A percentile compares a stretch with the other conserved stretches of the same genome.
phyloP scores from a whole-genome alignment of 345 rosid species.

The Erodium maritimum region DNA sequence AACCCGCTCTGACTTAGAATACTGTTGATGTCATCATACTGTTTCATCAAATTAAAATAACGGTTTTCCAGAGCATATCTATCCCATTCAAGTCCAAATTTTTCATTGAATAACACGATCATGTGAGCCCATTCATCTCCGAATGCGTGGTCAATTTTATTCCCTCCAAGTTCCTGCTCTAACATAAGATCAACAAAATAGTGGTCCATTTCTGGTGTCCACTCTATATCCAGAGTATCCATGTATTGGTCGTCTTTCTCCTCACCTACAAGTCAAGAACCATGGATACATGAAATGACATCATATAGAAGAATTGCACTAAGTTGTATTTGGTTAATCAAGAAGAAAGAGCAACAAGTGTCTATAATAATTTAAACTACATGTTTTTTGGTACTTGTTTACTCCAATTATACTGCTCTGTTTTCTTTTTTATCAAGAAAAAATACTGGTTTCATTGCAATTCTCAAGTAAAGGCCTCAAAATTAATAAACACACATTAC shows the following conservation, averaged over 20 bases:
- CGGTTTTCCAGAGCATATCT: slow-evolving; percentile 40
- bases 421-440: no score
- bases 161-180: slow-evolving; percentile 36
- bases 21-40: slow-evolving; percentile 37
- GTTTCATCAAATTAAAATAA: slow-evolving; percentile 47
- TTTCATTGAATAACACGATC: slow-evolving; percentile 38
- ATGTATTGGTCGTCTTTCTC: slow-evolving; percentile 20
- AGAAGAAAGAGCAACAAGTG: no score
- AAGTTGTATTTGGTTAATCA: no score
- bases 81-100: slow-evolving; percentile 37
- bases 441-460: no score
- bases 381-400: no score
- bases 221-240: slow-evolving; percentile 26
- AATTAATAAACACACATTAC: no score
- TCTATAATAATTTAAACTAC: no score
- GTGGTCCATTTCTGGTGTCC: slow-evolving; percentile 50
- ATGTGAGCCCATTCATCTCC: slow-evolving; percentile 52
- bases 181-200: slow-evolving; percentile 48
- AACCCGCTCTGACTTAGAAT: slow-evolving; percentile 45
- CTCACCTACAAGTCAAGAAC: slow-evolving; percentile 22
- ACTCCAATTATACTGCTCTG: no score
- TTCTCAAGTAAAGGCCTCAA: no score
- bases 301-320: no score
- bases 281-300: neutral
- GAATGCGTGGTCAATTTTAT: slow-evolving; percentile 30